Conservation (phyloP, 2,329 filamentous ascomycete species). For the Coleophoma crateriformis region DNA sequence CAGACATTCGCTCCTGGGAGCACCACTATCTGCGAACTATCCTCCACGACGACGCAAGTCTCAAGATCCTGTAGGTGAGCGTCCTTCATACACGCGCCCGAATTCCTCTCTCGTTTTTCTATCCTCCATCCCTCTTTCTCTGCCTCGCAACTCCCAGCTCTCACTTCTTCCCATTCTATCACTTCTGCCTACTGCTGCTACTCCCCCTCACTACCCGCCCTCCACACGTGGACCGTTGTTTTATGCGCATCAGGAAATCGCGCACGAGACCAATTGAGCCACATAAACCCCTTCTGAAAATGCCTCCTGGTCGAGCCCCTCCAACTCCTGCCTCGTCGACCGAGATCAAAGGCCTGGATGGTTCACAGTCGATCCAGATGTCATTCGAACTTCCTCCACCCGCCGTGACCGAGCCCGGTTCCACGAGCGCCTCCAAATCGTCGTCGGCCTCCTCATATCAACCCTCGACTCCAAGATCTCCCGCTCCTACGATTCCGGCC, state of each 20-base stretch:
- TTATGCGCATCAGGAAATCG: neutral
- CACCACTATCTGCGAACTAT: neutral
- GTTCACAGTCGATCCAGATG: constrained; percentile 56
- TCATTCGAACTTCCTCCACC: constrained; percentile 74
- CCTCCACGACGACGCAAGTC: neutral
- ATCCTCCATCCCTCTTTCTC: neutral
- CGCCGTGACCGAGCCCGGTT: constrained; percentile 50
- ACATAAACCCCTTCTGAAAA: constrained; percentile 28
- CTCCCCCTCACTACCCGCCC: neutral
- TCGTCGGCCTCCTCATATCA: constrained; percentile 45
- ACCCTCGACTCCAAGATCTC: constrained; percentile 36
- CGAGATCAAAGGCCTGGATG: constrained; percentile 70
- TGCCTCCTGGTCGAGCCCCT: constrained; percentile 62
- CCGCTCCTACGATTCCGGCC: constrained; percentile 24
- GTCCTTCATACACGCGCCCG: neutral
- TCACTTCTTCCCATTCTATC: neutral
- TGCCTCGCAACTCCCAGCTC: too few species aligned
- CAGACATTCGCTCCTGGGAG: neutral
- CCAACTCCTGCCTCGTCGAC: constrained; percentile 77
- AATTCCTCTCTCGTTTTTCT: neutral
- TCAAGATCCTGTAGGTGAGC: neutral
- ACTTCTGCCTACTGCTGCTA: neutral
- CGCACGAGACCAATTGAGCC: neutral
- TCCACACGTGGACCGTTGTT: constrained; percentile 4
- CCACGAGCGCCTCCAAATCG: constrained; percentile 39